Base-by-base conservation (phyloP, 108 stramenopile genomes). In the Mediolabrus comicus region DNA sequence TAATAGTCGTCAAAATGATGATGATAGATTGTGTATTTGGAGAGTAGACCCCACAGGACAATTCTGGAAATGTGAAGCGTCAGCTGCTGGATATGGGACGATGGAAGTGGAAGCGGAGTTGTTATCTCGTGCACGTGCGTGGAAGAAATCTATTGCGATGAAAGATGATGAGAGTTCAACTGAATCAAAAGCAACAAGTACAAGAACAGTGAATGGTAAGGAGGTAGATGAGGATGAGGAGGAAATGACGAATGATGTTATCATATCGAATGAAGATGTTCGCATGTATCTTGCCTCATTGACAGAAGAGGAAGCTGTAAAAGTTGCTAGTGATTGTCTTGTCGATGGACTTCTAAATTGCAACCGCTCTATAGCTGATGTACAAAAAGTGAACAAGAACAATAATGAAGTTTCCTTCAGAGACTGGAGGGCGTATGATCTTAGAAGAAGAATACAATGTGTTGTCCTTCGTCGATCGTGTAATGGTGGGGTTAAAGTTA, bases 11-110 rank as follows among this genome's bases (percentile, higher is more conserved):
- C n/a, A n/a, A n/a, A 12, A 4, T 7, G 10, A 51, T 53, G 32
- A 53, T 30, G 53, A 61, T 25, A 49, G 4, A 12, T 53, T 79
- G 17, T 56, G 25, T 26, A 28, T 91, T 19, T 94, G 89, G 89
- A 71, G 88, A 30, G 68, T 90, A 24, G 92, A 94, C 64, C 88
- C 89, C 26, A 91, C 87, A 0, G 92, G 92, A 41, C 92, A 94
- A 62, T 91, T 94, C 65, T 94, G 88, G 88, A 83, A 77, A 25
- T 81, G 82, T 41, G 75, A 87, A 66, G 86, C 75, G 10, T 72
- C 88, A 1, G 80, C 88, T 8, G 65, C 86, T 0, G 92, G 92
- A 41, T 39, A 77, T 24, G 82, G 81, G 34, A 81, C 86, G 2
- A 54, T 71, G 10, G 25, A 32, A 2, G 73, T 71, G 29, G 89